phyloP scores from a whole-genome alignment of 2,329 filamentous ascomycete genomes.

The Penicillium aurantiogriseum region DNA sequence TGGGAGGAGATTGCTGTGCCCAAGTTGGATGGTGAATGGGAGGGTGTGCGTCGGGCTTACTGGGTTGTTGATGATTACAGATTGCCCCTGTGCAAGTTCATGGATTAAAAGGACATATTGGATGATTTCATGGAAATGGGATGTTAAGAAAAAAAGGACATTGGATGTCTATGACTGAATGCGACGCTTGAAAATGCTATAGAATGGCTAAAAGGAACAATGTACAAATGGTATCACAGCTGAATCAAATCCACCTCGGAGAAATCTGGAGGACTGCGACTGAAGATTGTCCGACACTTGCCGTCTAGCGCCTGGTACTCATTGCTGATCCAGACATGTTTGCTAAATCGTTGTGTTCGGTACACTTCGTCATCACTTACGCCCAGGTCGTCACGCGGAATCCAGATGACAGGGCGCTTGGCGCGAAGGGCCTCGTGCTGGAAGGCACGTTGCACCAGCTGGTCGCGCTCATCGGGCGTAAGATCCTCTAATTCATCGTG shows the following conservation, averaged over 20 bases:
- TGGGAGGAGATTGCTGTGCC: constrained; percentile 79
- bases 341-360: constrained; percentile 71
- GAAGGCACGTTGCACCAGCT: constrained; percentile 82
- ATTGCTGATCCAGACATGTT: constrained; percentile 88
- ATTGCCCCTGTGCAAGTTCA: constrained; percentile 43
- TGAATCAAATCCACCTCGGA: constrained; percentile 84
- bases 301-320: constrained; percentile 85
- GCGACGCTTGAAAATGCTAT: constrained; percentile 24
- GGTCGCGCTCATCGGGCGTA: constrained; percentile 82
- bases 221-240: constrained; percentile 49
- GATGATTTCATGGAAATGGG: neutral
- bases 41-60: constrained; percentile 82
- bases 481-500: constrained; percentile 94
- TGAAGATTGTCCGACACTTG: constrained; percentile 78
- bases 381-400: constrained; percentile 85
- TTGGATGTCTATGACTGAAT: constrained; percentile 23
- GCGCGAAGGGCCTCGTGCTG: constrained; percentile 85
- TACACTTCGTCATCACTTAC: constrained; percentile 88
- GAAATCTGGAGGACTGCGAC: constrained; percentile 82
- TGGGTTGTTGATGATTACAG: constrained; percentile 71
- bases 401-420: constrained; percentile 85
- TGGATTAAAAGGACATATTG: constrained; percentile 26
- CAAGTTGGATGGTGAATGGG: constrained; percentile 75
- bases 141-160: constrained; percentile 3
- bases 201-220: constrained; percentile 16